Conservation (phyloP, 2,329 filamentous ascomycete species). For the Gnomoniopsis sp. region DNA sequence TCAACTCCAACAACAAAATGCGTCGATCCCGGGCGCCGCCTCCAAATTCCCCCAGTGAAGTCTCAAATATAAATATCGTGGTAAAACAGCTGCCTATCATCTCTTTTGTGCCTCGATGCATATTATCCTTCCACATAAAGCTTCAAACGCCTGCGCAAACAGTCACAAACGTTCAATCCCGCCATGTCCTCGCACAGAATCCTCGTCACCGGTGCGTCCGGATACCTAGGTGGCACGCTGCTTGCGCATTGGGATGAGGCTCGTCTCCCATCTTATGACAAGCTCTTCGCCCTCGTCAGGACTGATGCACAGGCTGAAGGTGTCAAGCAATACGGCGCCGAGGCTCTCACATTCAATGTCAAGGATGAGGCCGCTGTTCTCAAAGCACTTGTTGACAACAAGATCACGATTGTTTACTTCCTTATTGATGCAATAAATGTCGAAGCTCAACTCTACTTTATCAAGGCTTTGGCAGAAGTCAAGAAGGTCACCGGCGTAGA, state of each 20-base stretch:
- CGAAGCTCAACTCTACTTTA: slow-evolving; percentile 34
- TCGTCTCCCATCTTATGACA: slow-evolving; percentile 38
- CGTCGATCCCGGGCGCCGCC: background rate
- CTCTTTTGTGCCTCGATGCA: no score
- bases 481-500: slow-evolving; percentile 35
- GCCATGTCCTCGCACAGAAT: slow-evolving; percentile 25
- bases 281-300: slow-evolving; percentile 45
- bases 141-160: no score
- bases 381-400: slow-evolving; percentile 34
- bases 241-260: slow-evolving; percentile 35
- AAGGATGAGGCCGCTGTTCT: slow-evolving; percentile 32
- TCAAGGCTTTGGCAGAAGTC: slow-evolving; percentile 43
- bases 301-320: slow-evolving; percentile 40
- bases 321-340: slow-evolving; percentile 39
- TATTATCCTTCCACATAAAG: no score
- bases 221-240: slow-evolving; percentile 50
- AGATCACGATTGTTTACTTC: slow-evolving; percentile 47
- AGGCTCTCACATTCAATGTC: slow-evolving; percentile 38
- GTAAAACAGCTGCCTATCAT: no score
- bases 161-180: no score
- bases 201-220: slow-evolving; percentile 49
- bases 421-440: slow-evolving; percentile 38
- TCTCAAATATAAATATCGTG: background rate
- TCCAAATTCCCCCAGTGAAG: background rate
- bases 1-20: background rate